phyloP scores from a whole-genome alignment of 2,329 filamentous ascomycete genomes.

The Dendrostoma leiphaemia region DNA sequence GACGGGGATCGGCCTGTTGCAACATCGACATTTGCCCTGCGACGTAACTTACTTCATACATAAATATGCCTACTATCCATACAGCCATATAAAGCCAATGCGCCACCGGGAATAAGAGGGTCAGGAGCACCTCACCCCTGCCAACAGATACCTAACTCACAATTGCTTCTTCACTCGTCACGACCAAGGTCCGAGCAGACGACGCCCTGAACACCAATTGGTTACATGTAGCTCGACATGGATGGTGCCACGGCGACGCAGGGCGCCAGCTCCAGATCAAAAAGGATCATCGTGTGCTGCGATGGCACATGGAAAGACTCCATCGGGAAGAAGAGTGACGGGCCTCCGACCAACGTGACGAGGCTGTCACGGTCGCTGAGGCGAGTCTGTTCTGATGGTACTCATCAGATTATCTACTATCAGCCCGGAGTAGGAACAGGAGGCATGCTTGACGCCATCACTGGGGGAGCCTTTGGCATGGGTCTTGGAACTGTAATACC shows the following conservation, averaged over 20 bases:
- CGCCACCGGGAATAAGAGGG: neutral
- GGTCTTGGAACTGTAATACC: constrained; percentile 29
- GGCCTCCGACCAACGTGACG: constrained; percentile 30
- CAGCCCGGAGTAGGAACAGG: constrained; percentile 31
- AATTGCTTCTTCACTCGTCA: too few species aligned
- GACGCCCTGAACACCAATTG: too few species aligned
- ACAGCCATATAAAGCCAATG: too few species aligned
- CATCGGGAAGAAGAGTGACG: constrained; percentile 19
- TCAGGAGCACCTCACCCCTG: neutral
- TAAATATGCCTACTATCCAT: too few species aligned
- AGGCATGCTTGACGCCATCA: constrained; percentile 26
- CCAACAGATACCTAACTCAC: neutral
- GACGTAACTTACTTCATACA: neutral
- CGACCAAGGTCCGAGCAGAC: neutral
- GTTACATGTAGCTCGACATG: too few species aligned
- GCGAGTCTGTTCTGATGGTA: constrained; percentile 25
- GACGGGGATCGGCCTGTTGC: neutral
- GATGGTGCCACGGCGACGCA: neutral
- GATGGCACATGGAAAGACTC: constrained; percentile 35
- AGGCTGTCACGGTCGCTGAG: constrained; percentile 27
- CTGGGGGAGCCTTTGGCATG: constrained; percentile 32
- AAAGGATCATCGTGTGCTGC: constrained; percentile 31
- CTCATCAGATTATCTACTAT: constrained; percentile 31
- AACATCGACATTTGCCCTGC: neutral
- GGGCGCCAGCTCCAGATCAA: constrained; percentile 10